These are phyloP conservation scores for Mycena galopus DNA, from an alignment of 768 basidiomycete genomes.

Conservation along the genomic window DNA sequence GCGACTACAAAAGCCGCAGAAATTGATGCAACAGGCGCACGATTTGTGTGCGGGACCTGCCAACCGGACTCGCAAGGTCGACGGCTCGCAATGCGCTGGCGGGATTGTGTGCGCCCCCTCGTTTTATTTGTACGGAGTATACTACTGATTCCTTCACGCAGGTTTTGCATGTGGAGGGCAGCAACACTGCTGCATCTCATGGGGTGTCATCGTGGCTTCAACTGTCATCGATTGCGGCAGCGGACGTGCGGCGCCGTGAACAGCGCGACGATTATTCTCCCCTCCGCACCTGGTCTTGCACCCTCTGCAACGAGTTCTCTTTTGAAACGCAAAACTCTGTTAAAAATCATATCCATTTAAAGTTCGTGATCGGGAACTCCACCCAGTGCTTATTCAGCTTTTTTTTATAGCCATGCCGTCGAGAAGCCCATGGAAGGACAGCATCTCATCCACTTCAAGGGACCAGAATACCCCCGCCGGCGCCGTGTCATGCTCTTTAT, in stretches of 20 bases:
- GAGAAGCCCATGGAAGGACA: too few relatives aligned
- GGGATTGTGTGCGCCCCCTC: constrained; percentile 4
- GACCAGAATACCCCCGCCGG: too few relatives aligned
- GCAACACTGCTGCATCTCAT: too few relatives aligned
- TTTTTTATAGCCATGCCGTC: too few relatives aligned
- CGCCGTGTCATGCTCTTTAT: too few relatives aligned
- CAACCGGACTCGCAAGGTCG: neutral
- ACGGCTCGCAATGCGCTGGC: neutral
- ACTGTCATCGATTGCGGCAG: neutral
- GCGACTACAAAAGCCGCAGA: neutral
- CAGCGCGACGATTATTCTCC: neutral
- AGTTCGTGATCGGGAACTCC: constrained; percentile 4
- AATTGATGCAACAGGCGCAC: neutral
- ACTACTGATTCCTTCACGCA: neutral
- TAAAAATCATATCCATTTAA: neutral
- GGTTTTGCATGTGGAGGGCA: neutral
- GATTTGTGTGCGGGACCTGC: constrained; percentile 14
- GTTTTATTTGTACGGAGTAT: neutral
- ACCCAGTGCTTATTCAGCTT: too few relatives aligned
- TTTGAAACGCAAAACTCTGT: neutral
- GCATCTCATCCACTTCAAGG: too few relatives aligned
- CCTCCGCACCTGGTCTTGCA: neutral
- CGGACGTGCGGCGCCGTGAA: constrained; percentile 7
- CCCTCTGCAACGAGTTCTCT: neutral
- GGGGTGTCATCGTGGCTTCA: too few relatives aligned